Evolutionary conservation across 73 alveolate species (phyloP).

Genomic region (Uronychia setigera): DNA sequence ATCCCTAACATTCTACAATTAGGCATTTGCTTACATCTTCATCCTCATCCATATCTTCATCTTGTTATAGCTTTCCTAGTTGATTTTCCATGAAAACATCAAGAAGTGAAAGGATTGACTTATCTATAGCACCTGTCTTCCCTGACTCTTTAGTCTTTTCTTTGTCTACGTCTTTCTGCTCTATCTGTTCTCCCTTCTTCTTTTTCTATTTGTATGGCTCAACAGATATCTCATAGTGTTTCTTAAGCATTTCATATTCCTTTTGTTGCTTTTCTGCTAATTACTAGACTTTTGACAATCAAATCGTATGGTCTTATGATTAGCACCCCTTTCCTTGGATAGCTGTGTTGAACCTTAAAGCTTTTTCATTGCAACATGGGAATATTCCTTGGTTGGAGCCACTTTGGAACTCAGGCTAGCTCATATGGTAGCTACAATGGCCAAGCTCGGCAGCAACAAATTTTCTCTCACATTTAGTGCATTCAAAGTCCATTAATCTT

Average conservation of each 20-base stretch:
- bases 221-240: neutral
- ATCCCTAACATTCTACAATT: no score
- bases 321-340: conserved; percentile 46
- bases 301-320: neutral
- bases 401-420: conserved; percentile 39
- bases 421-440: conserved; percentile 65
- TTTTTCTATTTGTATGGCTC: neutral
- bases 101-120: no score
- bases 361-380: conserved; percentile 63
- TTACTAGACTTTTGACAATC: neutral
- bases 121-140: no score
- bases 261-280: neutral
- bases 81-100: no score
- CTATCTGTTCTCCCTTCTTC: no score
- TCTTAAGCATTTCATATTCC: neutral
- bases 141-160: no score
- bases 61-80: no score
- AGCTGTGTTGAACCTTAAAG: conserved; percentile 45
- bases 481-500: conserved; percentile 34
- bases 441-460: conserved; percentile 62
- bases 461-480: conserved; percentile 48
- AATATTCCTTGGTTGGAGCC: conserved; percentile 55
- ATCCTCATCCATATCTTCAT: no score
- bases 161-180: no score
- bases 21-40: no score